Evolutionary conservation across 345 rosid genomes (phyloP).

Genomic region (Aethionema arabicum): DNA sequence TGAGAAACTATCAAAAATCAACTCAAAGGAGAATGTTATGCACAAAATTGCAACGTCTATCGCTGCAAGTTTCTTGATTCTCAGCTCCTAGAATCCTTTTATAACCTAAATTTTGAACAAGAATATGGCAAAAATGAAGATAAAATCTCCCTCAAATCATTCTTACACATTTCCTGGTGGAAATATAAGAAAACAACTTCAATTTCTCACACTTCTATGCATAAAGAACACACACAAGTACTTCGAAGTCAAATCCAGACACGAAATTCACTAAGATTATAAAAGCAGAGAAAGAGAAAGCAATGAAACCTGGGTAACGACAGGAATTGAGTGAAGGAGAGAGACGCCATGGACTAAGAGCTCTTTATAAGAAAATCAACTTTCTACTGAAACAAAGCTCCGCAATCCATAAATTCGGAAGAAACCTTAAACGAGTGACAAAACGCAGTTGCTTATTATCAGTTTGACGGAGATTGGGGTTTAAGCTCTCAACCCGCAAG

Average conservation of each 20-base stretch:
- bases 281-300: slow-evolving; percentile 24
- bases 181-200: slow-evolving; percentile 16
- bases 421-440: slow-evolving; percentile 5
- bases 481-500: slow-evolving; percentile 32
- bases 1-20: slow-evolving; percentile 17
- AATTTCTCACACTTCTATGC: slow-evolving; percentile 15
- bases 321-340: slow-evolving; percentile 58
- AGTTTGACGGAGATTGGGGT: slow-evolving; percentile 28
- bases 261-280: background rate
- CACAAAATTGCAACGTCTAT: background rate
- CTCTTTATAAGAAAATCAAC: background rate
- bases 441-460: background rate
- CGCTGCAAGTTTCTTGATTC: background rate
- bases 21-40: background rate
- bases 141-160: background rate
- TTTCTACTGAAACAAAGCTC: slow-evolving; percentile 15
- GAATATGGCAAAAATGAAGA: slow-evolving; percentile 1
- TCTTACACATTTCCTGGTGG: background rate
- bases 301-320: slow-evolving; percentile 60
- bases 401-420: slow-evolving; percentile 27
- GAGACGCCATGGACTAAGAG: slow-evolving; percentile 53
- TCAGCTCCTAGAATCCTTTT: background rate
- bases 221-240: slow-evolving; percentile 2
- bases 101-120: slow-evolving; percentile 13
- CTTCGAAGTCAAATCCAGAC: background rate